These are phyloP conservation scores for Epichloe festucae DNA, from an alignment of 2,329 filamentous ascomycete genomes.

Conservation along the genomic window DNA sequence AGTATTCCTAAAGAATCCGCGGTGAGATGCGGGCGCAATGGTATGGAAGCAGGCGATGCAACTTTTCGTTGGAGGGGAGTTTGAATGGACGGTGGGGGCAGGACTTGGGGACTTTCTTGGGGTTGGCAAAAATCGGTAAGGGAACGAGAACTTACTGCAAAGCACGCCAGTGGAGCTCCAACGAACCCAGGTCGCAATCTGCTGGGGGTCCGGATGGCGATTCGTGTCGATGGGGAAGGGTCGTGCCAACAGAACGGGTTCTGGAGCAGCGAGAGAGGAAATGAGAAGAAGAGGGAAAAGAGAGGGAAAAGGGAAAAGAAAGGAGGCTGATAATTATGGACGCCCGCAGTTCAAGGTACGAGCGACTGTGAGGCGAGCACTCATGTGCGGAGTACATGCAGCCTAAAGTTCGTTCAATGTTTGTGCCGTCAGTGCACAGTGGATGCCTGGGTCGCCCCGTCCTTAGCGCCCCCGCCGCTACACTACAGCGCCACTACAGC, in stretches of 20 bases:
- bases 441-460: not conserved
- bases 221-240: not conserved
- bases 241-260: not conserved
- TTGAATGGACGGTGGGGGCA: conserved; percentile 3
- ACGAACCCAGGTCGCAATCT: not conserved
- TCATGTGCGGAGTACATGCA: too few species aligned
- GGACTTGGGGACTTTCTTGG: not conserved
- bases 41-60: not conserved
- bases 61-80: conserved; percentile 5
- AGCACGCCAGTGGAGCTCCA: not conserved
- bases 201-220: not conserved
- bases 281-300: too few species aligned
- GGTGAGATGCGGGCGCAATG: conserved; percentile 3
- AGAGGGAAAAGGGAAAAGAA: too few species aligned
- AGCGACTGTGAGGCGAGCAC: too few species aligned
- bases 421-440: not conserved
- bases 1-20: not conserved
- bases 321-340: too few species aligned
- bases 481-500: not conserved
- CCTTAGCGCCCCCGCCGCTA: not conserved
- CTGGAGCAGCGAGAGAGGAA: not conserved
- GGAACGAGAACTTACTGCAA: not conserved
- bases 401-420: too few species aligned
- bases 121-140: not conserved
- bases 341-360: too few species aligned